These are phyloP conservation scores for Magnaporthales sp. DNA, from an alignment of 2,329 filamentous ascomycete genomes.

Conservation along the genomic window DNA sequence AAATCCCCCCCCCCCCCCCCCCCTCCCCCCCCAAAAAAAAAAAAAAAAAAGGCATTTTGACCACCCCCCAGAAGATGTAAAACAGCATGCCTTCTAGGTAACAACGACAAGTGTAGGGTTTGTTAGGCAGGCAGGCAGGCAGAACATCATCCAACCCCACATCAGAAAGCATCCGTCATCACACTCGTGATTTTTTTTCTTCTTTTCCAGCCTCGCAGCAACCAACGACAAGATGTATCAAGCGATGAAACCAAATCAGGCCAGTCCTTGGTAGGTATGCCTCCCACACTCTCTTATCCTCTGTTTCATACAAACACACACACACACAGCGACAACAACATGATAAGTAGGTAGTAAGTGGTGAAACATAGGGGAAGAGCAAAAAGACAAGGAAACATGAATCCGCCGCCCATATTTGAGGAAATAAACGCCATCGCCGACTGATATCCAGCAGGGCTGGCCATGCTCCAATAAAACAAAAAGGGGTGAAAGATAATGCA, in stretches of 20 bases:
- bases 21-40: too few species aligned
- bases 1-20: too few species aligned
- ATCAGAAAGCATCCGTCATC: background rate
- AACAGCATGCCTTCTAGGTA: background rate
- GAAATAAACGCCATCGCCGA: background rate
- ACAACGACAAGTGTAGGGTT: background rate
- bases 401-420: background rate
- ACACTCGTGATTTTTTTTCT: background rate
- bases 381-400: background rate
- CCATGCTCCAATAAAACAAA: background rate
- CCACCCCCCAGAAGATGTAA: too few species aligned
- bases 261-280: background rate
- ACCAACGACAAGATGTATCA: background rate
- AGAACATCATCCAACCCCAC: background rate
- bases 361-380: background rate
- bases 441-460: background rate
- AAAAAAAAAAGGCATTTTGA: too few species aligned
- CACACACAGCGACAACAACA: background rate
- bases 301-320: background rate
- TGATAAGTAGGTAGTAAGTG: background rate
- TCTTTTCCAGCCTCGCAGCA: background rate
- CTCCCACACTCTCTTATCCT: background rate
- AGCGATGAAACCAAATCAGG: background rate
- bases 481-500: constrained; percentile 8
- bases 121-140: background rate